Conservation (phyloP, 164 flowering plant genomes). For the Euptelea pleiosperma region DNA sequence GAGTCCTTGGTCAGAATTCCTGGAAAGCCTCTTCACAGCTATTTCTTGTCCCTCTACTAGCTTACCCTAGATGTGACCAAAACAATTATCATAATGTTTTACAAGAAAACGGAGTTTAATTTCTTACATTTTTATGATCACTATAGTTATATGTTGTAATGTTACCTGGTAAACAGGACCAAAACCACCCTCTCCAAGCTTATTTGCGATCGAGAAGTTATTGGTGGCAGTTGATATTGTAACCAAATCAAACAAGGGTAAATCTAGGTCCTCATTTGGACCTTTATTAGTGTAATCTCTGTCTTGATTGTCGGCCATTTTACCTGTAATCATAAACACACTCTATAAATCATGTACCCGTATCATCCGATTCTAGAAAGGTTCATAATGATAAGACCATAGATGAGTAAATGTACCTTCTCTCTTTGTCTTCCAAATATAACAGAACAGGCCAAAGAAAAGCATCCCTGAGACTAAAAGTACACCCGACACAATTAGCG, state of each 20-base stretch:
- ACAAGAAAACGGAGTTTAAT: too few relatives aligned
- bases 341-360: too few relatives aligned
- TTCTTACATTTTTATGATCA: too few relatives aligned
- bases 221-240: conserved; percentile 20
- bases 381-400: too few relatives aligned
- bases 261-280: conserved; percentile 13
- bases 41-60: conserved; percentile 32
- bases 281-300: not conserved
- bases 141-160: too few relatives aligned
- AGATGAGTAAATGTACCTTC: too few relatives aligned
- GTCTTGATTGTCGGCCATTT: not conserved
- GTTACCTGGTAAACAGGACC: conserved; percentile 29
- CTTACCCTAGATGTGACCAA: too few relatives aligned
- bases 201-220: conserved; percentile 20
- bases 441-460: not conserved
- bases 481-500: too few relatives aligned
- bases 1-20: conserved; percentile 32
- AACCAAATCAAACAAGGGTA: conserved; percentile 14
- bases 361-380: too few relatives aligned
- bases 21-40: conserved; percentile 42
- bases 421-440: not conserved
- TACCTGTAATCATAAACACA: too few relatives aligned
- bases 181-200: conserved; percentile 36
- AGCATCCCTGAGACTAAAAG: conserved; percentile 2
- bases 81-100: too few relatives aligned